Percentiles rank a stretch among this genome's conserved stretches.
Evolutionary conservation across 148 eudicot species (phyloP).

Genomic region (Arbutus unedo): DNA sequence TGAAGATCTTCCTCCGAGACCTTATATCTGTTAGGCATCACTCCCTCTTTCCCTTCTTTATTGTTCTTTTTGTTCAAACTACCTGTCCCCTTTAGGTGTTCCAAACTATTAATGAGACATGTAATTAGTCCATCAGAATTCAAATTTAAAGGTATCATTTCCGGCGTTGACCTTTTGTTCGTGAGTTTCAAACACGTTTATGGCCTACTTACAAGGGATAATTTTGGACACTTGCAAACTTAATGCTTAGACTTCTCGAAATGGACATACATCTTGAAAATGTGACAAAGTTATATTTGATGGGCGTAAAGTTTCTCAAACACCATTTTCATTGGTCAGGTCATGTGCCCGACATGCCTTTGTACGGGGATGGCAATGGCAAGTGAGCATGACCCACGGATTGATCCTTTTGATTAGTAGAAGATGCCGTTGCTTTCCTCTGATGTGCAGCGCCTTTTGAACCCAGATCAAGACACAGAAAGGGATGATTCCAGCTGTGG

Average conservation of each 20-base stretch:
- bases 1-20: not conserved
- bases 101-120: not conserved
- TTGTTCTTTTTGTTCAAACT: too few relatives aligned
- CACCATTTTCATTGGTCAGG: conserved; percentile 44
- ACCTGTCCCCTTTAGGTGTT: not conserved
- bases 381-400: conserved; percentile 91
- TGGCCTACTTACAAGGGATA: not conserved
- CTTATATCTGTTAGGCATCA: not conserved
- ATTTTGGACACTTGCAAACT: not conserved
- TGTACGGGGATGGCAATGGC: conserved; percentile 99
- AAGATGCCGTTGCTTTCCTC: not conserved
- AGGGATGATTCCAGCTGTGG: not conserved
- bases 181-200: not conserved
- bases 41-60: not conserved
- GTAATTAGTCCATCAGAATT: not conserved
- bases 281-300: not conserved
- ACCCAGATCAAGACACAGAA: not conserved
- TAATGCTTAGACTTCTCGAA: not conserved
- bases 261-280: not conserved
- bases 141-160: not conserved
- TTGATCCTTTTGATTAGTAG: conserved; percentile 82
- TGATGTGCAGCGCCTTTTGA: not conserved
- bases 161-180: not conserved
- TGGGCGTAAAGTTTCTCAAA: not conserved
- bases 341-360: conserved; percentile 98